Base-by-base conservation (phyloP, 345 rosid genomes). In the Tarenaya hassleriana region DNA sequence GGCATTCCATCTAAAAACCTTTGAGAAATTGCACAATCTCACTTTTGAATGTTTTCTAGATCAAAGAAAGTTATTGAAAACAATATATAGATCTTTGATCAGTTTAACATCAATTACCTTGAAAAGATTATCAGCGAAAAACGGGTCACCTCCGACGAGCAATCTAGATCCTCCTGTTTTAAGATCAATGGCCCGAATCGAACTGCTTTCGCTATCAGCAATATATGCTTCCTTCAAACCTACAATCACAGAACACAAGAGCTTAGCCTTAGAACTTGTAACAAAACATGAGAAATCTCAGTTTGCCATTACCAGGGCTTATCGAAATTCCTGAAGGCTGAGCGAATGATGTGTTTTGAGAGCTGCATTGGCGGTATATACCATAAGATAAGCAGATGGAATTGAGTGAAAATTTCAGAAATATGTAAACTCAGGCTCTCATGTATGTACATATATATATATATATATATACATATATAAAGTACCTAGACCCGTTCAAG, bases 181-280 rank as follows among this genome's bases (percentile, higher is more conserved):
- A 33, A 90, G 79, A 78, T 78, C 78, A 74, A 90, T 69, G 44
- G 79, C 87, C 52, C 95, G 82, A 58, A 90, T 74, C 56, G 97
- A 90, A 79, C 97, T 90, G 60, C 95, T 90, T 75, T 90, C 97
- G 52, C 97, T 90, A 64, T 90, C 97, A 58, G 91, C 97, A 58
- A 86, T 61, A 69, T 77, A 90, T 39, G 80, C 65, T 74, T 80
- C 94, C 64, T 34, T 76, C 55, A 75, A 55, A 73, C 77, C 97
- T 90, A 43, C 21, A 42, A 0, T 50, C 11, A 51, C 51, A 50
- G n/a, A 49, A 44, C 17, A 9, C 50, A 8, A 21, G 3, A 20
- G 8, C 8, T 66, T 16, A 44, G 16, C 7, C 13, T 17, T 27
- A 2, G 20, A 34, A 16, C 51, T 61, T 44, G 16, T 34, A 33